phyloP scores from a whole-genome alignment of 108 stramenopile genomes.

The Pseudonitzschia multiseries region DNA sequence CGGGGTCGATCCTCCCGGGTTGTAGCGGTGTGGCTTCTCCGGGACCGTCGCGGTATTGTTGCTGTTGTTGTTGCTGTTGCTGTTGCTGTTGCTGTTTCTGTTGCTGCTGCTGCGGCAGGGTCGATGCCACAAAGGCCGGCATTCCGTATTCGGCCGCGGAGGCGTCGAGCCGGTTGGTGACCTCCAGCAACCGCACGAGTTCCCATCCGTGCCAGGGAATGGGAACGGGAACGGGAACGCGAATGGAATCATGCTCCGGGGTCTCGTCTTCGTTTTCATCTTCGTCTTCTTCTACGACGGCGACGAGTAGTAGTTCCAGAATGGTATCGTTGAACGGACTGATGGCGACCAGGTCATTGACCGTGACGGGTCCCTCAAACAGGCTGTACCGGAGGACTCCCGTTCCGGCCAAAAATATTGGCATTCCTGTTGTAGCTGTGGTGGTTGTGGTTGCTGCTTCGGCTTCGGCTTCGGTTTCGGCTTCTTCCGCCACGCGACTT shows the following conservation, averaged over 20 bases:
- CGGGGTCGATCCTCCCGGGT: no score
- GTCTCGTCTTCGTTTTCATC: not conserved
- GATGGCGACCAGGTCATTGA: conserved; percentile 59
- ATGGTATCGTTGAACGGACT: conserved; percentile 62
- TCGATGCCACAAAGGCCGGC: not conserved
- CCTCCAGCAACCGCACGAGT: not conserved
- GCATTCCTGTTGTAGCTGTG: no score
- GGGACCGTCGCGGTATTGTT: not conserved
- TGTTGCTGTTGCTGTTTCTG: not conserved
- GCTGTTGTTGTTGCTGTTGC: not conserved
- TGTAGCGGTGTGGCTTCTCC: no score
- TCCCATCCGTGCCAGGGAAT: not conserved
- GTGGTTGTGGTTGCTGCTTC: conserved; percentile 1
- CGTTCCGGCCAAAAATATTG: conserved; percentile 40
- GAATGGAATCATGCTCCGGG: not conserved
- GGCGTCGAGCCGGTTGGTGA: not conserved
- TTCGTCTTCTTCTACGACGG: not conserved
- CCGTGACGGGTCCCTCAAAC: conserved; percentile 42
- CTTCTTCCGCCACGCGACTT: not conserved
- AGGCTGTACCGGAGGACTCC: conserved; percentile 50
- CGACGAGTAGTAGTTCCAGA: conserved; percentile 9
- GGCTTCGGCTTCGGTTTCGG: not conserved
- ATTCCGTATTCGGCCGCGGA: not conserved
- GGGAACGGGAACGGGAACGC: not conserved
- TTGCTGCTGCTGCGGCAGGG: not conserved